A percentile compares a stretch with the other conserved stretches of the same genome.
These are phyloP conservation scores for Comarum palustre DNA, from an alignment of 306 rosid species.

Conservation along the genomic window DNA sequence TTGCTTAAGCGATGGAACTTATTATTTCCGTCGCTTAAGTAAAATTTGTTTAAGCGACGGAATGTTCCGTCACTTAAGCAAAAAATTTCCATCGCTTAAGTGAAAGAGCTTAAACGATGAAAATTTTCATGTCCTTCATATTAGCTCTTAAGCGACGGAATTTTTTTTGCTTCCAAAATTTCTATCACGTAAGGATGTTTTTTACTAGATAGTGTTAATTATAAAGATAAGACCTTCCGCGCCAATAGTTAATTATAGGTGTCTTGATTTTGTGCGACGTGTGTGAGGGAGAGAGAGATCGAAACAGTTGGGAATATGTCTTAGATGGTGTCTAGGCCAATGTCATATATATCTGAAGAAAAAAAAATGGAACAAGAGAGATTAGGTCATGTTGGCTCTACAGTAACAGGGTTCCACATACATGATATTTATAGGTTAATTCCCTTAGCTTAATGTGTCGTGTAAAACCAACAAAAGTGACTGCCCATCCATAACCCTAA, in stretches of 20 bases:
- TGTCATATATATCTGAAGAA: slow-evolving; percentile 20
- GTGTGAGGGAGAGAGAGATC: slow-evolving; percentile 4
- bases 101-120: no score
- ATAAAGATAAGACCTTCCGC: not conserved
- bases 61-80: no score
- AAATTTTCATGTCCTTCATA: no score
- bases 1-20: no score
- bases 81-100: no score
- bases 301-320: slow-evolving; percentile 25
- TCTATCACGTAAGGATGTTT: no score
- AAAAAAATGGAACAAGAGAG: not conserved
- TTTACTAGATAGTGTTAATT: not conserved
- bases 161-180: no score
- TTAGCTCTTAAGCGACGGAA: no score
- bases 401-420: slow-evolving; percentile 9
- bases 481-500: slow-evolving; percentile 95
- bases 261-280: not conserved
- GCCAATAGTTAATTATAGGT: not conserved
- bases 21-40: no score
- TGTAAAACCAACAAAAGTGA: slow-evolving; percentile 99
- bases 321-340: slow-evolving; percentile 14
- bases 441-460: slow-evolving; percentile 59
- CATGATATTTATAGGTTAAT: slow-evolving; percentile 20
- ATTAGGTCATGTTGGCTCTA: slow-evolving; percentile 17
- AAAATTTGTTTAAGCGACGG: no score